phyloP scores from a whole-genome alignment of 2,329 filamentous ascomycete genomes.

The Fusarium marasasianum region DNA sequence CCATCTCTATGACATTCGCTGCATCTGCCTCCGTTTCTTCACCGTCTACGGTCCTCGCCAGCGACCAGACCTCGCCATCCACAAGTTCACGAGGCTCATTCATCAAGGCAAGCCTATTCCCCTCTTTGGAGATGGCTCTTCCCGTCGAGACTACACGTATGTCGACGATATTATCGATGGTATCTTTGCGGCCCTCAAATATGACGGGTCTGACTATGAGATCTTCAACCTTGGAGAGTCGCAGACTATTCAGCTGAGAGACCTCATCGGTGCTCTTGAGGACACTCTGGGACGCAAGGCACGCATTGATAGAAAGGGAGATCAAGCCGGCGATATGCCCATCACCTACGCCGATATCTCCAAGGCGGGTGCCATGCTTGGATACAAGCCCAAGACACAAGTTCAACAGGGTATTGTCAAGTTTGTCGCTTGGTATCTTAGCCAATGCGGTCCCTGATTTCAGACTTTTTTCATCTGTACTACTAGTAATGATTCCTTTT shows the following conservation, averaged over 20 bases:
- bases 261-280: neutral
- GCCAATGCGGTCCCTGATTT: neutral
- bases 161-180: constrained; percentile 6
- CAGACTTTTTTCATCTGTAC: neutral
- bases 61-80: constrained; percentile 6
- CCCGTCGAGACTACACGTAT: constrained; percentile 6
- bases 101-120: constrained; percentile 11
- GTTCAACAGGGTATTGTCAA: constrained; percentile 1
- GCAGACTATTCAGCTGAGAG: neutral
- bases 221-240: constrained; percentile 16
- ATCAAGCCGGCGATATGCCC: constrained; percentile 4
- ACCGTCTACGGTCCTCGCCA: constrained; percentile 12
- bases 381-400: constrained; percentile 3
- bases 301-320: neutral
- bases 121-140: neutral
- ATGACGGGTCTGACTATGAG: neutral
- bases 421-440: constrained; percentile 10
- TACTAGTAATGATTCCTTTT: neutral
- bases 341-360: constrained; percentile 10
- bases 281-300: neutral
- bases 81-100: constrained; percentile 17
- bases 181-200: neutral
- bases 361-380: neutral
- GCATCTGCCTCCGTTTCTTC: constrained; percentile 13
- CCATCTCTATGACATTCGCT: constrained; percentile 5